Evolutionary conservation across 768 basidiomycete species (phyloP), one percentile per base, ranked within the genome.

Genomic region (Strobilomyces dryophilus): DNA sequence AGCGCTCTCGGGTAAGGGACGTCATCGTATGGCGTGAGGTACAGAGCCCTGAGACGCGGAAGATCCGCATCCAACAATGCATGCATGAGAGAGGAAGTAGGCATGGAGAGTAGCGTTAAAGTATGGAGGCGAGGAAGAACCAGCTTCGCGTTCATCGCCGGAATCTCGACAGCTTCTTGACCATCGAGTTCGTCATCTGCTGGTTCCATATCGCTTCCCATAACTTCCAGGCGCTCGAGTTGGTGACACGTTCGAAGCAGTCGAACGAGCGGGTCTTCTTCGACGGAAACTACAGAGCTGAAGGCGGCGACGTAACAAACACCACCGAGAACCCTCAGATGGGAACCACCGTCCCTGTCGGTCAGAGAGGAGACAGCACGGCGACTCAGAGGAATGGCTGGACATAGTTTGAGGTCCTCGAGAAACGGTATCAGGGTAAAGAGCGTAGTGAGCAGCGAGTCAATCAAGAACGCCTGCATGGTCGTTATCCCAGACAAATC

Each of bases 21-120:
- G 59, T 89, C 87, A 51, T 87, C 78, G 60, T 86, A 89, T 2
- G 89, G 88, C 1, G 89, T 89, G 35, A 92, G 64, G 14, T 79
- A 84, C 18, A 92, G 72, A 57, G 82, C 83, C 32, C 66, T 74
- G 39, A 93, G 72, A 4, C 76, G 69, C 4, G 87, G 89, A 14
- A 93, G 79, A 0, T 80, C 66, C 0, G 85, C 78, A 36, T 73
- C 65, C 17, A 89, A 69, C 26, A 93, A 72, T 15, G 79, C 75
- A 36, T 78, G 69, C 67, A 90, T 73, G 31, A 89, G 71, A 20
- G 83, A 79, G 5, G 86, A 87, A 7, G 74, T 77, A 47, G 84
- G 82, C 72, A 88, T 80, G 2, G 86, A 85, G 20, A 89, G 71
- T 17, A 91, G 60, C 17, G 80, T 75, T 20, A 92, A 64, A 18